Percentiles rank a stretch among this genome's conserved stretches.
phyloP scores from a whole-genome alignment of 192 early-diverging fungal genomes.

The Dimargaris xerosporica region DNA sequence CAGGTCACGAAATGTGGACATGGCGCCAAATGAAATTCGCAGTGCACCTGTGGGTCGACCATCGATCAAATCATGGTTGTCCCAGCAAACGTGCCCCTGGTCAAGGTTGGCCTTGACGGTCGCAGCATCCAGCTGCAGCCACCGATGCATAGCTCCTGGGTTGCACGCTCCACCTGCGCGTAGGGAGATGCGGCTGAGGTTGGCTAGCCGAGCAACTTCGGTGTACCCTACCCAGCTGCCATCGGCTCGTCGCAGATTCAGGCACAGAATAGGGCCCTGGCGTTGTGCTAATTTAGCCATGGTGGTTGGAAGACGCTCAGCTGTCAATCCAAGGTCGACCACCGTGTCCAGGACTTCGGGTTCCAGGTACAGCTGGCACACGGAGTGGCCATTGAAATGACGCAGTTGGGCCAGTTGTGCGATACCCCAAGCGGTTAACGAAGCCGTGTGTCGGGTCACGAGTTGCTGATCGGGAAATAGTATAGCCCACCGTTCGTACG shows the following conservation, averaged over 20 bases:
- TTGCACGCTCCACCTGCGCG: slow-evolving; percentile 69
- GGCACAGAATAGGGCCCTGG: slow-evolving; percentile 50
- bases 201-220: slow-evolving; percentile 50
- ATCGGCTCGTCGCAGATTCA: slow-evolving; percentile 45
- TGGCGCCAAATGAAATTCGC: slow-evolving; percentile 65
- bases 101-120: slow-evolving; percentile 33
- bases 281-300: not conserved
- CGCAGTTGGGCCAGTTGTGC: slow-evolving; percentile 26
- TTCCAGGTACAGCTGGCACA: slow-evolving; percentile 29
- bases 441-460: slow-evolving; percentile 31
- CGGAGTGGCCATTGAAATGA: slow-evolving; percentile 33
- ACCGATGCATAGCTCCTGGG: slow-evolving; percentile 52
- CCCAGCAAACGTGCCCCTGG: slow-evolving; percentile 52
- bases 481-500: slow-evolving; percentile 34
- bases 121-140: slow-evolving; percentile 38
- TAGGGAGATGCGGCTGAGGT: slow-evolving; percentile 46
- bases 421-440: slow-evolving; percentile 27
- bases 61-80: slow-evolving; percentile 53
- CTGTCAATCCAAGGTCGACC: slow-evolving; percentile 1
- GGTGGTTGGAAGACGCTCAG: slow-evolving; percentile 19
- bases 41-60: slow-evolving; percentile 52
- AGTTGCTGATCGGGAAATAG: slow-evolving; percentile 26
- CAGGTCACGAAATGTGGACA: slow-evolving; percentile 44
- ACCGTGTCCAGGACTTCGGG: not conserved
- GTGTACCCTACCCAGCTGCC: slow-evolving; percentile 41